These are phyloP conservation scores for Apostasia ramifera DNA, from an alignment of 106 monocot species.

Conservation along the genomic window DNA sequence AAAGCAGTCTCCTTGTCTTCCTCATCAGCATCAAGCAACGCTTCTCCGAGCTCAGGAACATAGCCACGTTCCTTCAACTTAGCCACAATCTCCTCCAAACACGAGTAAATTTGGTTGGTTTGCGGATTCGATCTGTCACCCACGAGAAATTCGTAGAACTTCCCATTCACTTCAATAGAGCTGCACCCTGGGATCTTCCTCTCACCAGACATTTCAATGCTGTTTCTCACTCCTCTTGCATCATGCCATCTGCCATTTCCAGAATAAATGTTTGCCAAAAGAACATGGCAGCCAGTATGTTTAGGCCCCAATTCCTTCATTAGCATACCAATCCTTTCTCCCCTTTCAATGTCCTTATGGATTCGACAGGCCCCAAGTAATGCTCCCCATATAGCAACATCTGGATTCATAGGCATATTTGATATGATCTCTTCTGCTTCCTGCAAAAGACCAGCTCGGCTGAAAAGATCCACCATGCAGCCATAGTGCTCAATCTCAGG, in stretches of 20 bases:
- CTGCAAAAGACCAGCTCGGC: slow-evolving; percentile 37
- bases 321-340: slow-evolving; percentile 17
- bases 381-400: slow-evolving; percentile 32
- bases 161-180: slow-evolving; percentile 28
- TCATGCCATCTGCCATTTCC: slow-evolving; percentile 19
- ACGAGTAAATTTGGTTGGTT: slow-evolving; percentile 13
- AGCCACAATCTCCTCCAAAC: slow-evolving; percentile 16
- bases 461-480: slow-evolving; percentile 56
- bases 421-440: slow-evolving; percentile 37
- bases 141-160: slow-evolving; percentile 23
- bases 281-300: slow-evolving; percentile 20
- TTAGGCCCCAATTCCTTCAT: slow-evolving; percentile 12
- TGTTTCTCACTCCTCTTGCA: slow-evolving; percentile 16
- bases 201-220: slow-evolving; percentile 6
- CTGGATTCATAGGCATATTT: slow-evolving; percentile 36
- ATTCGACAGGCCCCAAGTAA: slow-evolving; percentile 35
- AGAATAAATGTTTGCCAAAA: slow-evolving; percentile 25
- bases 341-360: slow-evolving; percentile 18
- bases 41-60: slow-evolving; percentile 19
- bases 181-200: slow-evolving; percentile 28
- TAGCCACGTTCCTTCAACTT: slow-evolving; percentile 19
- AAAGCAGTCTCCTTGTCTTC: slow-evolving; percentile 34
- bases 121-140: slow-evolving; percentile 27
- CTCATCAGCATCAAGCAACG: slow-evolving; percentile 27
- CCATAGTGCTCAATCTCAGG: slow-evolving; percentile 58